Evolutionary conservation across 1,284 basidiomycete genomes (phyloP), one percentile per base, ranked within the genome.

Genomic region (Boletus mariae): DNA sequence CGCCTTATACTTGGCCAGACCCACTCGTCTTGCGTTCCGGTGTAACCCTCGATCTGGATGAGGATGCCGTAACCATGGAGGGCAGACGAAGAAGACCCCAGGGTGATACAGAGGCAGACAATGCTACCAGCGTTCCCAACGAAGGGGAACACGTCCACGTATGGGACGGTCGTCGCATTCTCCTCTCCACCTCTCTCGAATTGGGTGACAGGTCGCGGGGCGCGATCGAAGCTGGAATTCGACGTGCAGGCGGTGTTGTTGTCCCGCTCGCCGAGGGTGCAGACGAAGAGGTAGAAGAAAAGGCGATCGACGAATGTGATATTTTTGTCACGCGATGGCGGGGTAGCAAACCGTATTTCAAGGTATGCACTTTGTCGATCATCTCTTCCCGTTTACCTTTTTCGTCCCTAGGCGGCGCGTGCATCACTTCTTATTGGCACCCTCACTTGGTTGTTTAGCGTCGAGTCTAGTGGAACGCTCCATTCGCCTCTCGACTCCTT

Each of bases 371-470:
- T 31, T 15, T 7, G n/a, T 10, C 1, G 5, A 6, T n/a, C 12
- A 9, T 28, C 5, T 13, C 8, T 2, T 31, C 20, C 13, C 9
- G 28, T 48, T 54, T 15, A 51, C 37, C 20, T 29, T 29, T 41
- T 5, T 9, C 17, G 41, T 2, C 5, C 10, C 9, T 46, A 62
- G 66, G 62, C 61, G n/a, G 63, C 51, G 17, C 61, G 59, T 5
- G 49, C 42, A 11, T 57, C 59, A 5, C 55, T 88, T 67, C 81
- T 83, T 3, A 82, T 95, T 20, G 93, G 86, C 4, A 91, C 85
- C 0, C 73, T 94, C 2, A 74, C 82, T 1, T 96, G 93, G 92
- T 64, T 94, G 8, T 90, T 92, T 66, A 83, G 86, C 63, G 85
- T 91, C 4, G 78, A 91, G 50, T 76, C 83, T 0, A 80, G 78